A percentile compares a stretch with the other conserved stretches of the same genome.
These are phyloP conservation scores for Suillus subluteus DNA, from an alignment of 768 basidiomycete species.

Conservation along the genomic window DNA sequence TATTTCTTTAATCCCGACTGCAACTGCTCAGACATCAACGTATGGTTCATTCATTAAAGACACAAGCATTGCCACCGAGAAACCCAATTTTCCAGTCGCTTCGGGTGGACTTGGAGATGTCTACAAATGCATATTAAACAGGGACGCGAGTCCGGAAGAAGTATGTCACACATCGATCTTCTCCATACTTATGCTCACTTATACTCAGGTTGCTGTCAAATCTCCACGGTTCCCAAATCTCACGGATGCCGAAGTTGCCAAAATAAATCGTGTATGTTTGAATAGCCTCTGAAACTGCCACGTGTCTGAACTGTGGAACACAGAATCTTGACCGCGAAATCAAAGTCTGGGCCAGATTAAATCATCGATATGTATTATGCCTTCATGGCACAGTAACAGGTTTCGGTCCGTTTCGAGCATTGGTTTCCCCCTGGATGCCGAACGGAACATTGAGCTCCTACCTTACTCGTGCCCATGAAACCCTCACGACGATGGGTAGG, in stretches of 20 bases:
- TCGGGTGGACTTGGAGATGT: constrained; percentile 49
- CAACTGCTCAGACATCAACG: neutral
- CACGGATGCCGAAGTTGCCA: neutral
- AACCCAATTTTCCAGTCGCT: neutral
- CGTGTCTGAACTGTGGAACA: constrained; percentile 1
- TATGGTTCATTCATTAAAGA: neutral
- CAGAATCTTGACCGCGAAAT: constrained; percentile 29
- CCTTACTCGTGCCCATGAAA: constrained; percentile 20
- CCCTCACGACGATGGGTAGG: constrained; percentile 12
- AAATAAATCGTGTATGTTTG: neutral
- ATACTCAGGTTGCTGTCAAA: constrained; percentile 14
- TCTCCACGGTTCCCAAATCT: neutral
- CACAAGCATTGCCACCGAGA: no score
- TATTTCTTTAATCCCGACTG: neutral
- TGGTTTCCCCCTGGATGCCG: constrained; percentile 47
- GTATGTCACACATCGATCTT: neutral
- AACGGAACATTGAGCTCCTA: constrained; percentile 36
- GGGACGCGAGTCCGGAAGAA: neutral
- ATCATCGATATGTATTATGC: constrained; percentile 24
- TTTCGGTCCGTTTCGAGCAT: constrained; percentile 24
- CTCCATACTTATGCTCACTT: neutral
- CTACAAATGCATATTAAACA: constrained; percentile 35
- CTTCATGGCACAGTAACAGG: constrained; percentile 22
- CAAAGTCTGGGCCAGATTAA: constrained; percentile 23
- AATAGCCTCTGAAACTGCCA: neutral